Evolutionary conservation across 768 basidiomycete species (phyloP), one percentile per base, ranked within the genome.

Genomic region (Boletellus ananiceps): DNA sequence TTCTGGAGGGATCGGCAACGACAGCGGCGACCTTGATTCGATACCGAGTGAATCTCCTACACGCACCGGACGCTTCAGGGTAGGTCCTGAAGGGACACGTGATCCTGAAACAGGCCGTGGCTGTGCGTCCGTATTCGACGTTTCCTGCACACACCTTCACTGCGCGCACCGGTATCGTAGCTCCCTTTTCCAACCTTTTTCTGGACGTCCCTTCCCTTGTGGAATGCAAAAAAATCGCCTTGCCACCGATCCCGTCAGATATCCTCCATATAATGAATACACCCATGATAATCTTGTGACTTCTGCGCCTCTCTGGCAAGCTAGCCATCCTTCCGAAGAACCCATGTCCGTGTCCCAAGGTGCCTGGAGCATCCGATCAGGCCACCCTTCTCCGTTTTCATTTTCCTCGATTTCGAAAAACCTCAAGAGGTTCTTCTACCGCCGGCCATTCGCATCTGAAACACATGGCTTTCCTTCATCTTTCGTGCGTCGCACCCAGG

Each of bases 1-100:
- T 54, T 61, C 58, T 70, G 67, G 67, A 61, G 49, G 60, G 31
- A 40, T 42, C 48, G 36, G 31, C 35, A 52, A 48, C 62, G 39
- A 46, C 50, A 39, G 29, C 52, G 57, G 52, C 55, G 54, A 48
- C 54, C 53, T 59, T 59, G 63, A 59, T 44, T 58, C 57, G 57
- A 56, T 56, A 42, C 47, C 36, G 44, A 39, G 50, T 38, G 42
- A 25, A 19, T 51, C 29, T 32, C 39, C 39, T 49, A 36, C 29
- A 21, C 14, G 29, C 18, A 29, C 14, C 32, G 37, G 1, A 29
- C 14, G 34, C 29, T 59, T 69, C 44, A 67, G 66, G 66, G 66
- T 56, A 40, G 57, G 66, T 43, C 2, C 9, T 12, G 7, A 0
- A 0, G 1, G 8, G 3, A n/a, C 66, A 67, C 66, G 57, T 69